A percentile compares a stretch with the other conserved stretches of the same genome.
Evolutionary conservation across 176 grass and related monocot genomes (phyloP).

Genomic region (Musa troglodytarum): DNA sequence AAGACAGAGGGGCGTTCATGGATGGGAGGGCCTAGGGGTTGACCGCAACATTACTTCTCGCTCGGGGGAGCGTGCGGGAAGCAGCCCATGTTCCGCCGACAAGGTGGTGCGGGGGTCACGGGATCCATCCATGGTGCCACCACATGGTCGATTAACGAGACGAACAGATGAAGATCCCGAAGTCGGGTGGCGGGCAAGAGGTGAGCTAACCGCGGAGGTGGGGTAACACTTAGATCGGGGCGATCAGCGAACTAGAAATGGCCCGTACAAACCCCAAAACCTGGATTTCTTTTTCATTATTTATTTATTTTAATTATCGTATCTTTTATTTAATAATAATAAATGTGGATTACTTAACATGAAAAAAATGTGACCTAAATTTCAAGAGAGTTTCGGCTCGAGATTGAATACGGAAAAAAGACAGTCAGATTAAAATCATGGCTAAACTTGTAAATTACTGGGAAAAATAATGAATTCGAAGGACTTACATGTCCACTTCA

Average conservation of each 20-base stretch:
- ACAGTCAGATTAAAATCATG: no score
- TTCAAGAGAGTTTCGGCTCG: no score
- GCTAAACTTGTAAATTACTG: background rate
- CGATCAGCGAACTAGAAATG: no score
- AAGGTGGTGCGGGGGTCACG: background rate
- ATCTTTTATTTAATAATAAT: no score
- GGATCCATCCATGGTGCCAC: background rate
- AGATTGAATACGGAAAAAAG: no score
- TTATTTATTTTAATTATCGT: no score
- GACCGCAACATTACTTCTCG: background rate
- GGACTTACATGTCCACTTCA: slow-evolving; percentile 63
- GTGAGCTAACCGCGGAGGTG: background rate
- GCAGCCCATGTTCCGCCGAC: background rate
- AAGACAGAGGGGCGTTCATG: no score
- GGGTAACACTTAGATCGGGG: background rate
- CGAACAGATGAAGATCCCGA: background rate
- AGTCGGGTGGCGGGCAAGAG: background rate
- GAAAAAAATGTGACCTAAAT: no score
- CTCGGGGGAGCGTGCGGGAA: background rate
- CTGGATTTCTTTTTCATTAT: no score
- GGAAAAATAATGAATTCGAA: background rate
- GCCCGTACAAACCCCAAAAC: no score
- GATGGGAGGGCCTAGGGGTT: background rate
- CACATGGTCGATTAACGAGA: background rate
- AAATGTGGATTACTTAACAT: no score